phyloP scores from a whole-genome alignment of 1,284 basidiomycete species.

The Grifola frondosa region DNA sequence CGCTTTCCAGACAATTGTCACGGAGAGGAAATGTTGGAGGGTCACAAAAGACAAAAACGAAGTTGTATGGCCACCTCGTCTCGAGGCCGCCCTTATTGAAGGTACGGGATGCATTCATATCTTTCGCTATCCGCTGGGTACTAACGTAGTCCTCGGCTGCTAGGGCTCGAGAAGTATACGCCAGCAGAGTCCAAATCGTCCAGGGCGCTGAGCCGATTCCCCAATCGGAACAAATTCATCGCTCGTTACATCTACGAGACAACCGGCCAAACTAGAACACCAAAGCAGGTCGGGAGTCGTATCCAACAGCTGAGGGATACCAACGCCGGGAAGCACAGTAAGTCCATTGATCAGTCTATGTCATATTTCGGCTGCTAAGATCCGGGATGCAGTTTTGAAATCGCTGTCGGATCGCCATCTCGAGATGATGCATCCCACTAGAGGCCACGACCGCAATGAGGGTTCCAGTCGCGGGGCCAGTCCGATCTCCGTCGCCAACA shows the following conservation, averaged over 20 bases:
- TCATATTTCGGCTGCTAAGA: background rate
- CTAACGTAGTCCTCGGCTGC: background rate
- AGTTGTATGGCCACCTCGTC: constrained; percentile 67
- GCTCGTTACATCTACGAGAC: constrained; percentile 64
- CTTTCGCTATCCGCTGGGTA: constrained; percentile 1
- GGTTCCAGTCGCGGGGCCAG: background rate
- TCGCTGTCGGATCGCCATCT: constrained; percentile 35
- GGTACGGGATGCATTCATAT: constrained; percentile 37
- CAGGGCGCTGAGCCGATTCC: constrained; percentile 66
- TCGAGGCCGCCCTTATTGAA: constrained; percentile 69
- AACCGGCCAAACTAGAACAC: constrained; percentile 62
- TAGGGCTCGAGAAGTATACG: constrained; percentile 65
- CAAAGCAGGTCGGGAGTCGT: constrained; percentile 74
- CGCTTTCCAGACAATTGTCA: constrained; percentile 52
- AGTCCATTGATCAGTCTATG: constrained; percentile 29
- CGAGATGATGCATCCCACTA: constrained; percentile 30
- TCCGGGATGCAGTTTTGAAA: constrained; percentile 30
- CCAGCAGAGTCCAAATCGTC: constrained; percentile 70
- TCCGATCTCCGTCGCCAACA: constrained; percentile 4
- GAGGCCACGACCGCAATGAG: constrained; percentile 1
- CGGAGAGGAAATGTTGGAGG: constrained; percentile 66
- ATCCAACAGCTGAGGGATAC: constrained; percentile 72
- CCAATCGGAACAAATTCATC: constrained; percentile 72
- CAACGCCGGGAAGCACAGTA: constrained; percentile 61
- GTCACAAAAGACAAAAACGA: constrained; percentile 59